Evolutionary conservation across 257 asterid genomes (phyloP).

Genomic region (Plantago ovata): DNA sequence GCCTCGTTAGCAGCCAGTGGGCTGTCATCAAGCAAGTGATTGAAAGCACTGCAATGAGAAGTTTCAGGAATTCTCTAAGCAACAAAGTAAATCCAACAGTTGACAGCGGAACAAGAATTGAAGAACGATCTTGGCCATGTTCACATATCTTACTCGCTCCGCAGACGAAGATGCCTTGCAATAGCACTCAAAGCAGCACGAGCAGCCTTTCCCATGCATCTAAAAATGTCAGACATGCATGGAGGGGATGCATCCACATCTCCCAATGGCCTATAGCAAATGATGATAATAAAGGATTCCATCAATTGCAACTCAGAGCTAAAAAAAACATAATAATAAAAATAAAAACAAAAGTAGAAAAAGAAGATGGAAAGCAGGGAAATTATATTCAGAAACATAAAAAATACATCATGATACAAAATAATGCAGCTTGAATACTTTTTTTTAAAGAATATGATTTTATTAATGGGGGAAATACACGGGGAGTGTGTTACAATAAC

Average conservation of each 20-base stretch:
- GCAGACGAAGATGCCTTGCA: constrained; percentile 88
- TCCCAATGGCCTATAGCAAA: constrained; percentile 60
- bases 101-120: constrained; percentile 6
- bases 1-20: constrained; percentile 85
- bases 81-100: constrained; percentile 10
- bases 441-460: not conserved
- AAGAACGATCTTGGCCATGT: not conserved
- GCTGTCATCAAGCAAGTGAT: constrained; percentile 85
- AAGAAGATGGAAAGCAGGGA: constrained; percentile 17
- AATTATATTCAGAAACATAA: constrained; percentile 9
- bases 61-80: constrained; percentile 18
- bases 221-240: constrained; percentile 87
- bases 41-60: constrained; percentile 64
- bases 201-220: constrained; percentile 95
- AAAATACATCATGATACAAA: not conserved
- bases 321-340: too few relatives aligned
- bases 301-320: constrained; percentile 18
- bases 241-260: constrained; percentile 91
- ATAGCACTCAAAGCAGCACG: constrained; percentile 80
- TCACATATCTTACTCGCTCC: constrained; percentile 71
- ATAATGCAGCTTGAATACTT: constrained; percentile 1
- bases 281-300: constrained; percentile 11
- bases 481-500: too few relatives aligned
- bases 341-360: too few relatives aligned
- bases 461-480: too few relatives aligned